Conservation (phyloP, 257 asterid genomes). For the Buddleja alternifolia region DNA sequence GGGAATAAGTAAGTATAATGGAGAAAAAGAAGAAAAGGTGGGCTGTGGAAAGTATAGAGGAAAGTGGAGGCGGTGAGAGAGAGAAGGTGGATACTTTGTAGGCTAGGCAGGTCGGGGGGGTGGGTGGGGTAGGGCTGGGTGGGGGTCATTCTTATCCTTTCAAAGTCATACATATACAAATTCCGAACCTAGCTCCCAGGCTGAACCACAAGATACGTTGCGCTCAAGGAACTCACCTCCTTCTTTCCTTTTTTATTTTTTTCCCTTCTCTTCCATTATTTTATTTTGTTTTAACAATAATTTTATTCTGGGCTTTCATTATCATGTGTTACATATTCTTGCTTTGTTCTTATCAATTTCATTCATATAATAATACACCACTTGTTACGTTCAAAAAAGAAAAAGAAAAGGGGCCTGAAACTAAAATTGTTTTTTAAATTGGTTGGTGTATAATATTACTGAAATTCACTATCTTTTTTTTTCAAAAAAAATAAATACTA, state of each 20-base stretch:
- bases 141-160: slow-evolving; percentile 59
- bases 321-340: slow-evolving; percentile 47
- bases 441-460: no score
- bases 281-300: background rate
- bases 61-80: slow-evolving; percentile 59
- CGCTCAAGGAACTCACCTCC: slow-evolving; percentile 75
- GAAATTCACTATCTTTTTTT: no score
- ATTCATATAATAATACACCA: no score
- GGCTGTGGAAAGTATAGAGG: slow-evolving; percentile 39
- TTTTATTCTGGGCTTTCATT: slow-evolving; percentile 43
- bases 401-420: no score
- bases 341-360: slow-evolving; percentile 40
- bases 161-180: slow-evolving; percentile 43
- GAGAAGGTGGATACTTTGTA: slow-evolving; percentile 35
- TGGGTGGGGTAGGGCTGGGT: background rate
- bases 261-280: background rate
- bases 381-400: no score
- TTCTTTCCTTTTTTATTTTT: slow-evolving; percentile 55
- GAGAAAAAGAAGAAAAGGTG: slow-evolving; percentile 35
- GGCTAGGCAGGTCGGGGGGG: slow-evolving; percentile 30
- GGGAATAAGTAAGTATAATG: slow-evolving; percentile 21
- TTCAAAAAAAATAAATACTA: no score
- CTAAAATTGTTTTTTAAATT: no score
- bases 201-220: slow-evolving; percentile 60
- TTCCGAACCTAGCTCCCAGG: slow-evolving; percentile 60